These are phyloP conservation scores for Mycena albidolilacea DNA, from an alignment of 768 basidiomycete species.

Conservation along the genomic window DNA sequence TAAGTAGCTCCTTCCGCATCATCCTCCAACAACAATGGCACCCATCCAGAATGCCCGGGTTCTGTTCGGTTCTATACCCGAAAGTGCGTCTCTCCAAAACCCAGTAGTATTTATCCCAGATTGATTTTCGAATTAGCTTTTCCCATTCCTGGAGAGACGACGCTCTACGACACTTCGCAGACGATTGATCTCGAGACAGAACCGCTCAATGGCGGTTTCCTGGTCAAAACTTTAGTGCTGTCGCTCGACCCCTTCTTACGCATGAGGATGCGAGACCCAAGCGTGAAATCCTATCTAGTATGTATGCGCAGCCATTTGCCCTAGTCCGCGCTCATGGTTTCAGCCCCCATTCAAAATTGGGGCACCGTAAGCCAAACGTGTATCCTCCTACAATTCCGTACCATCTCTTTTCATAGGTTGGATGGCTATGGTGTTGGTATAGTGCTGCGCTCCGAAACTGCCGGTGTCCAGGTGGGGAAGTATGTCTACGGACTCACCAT, in stretches of 20 bases:
- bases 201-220: conserved; percentile 53
- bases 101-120: too few species aligned
- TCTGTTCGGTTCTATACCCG: too few species aligned
- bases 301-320: background rate
- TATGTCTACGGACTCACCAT: conserved; percentile 46
- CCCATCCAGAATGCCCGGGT: too few species aligned
- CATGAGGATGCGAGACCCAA: background rate
- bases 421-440: conserved; percentile 41
- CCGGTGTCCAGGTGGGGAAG: conserved; percentile 44
- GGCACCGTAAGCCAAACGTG: background rate
- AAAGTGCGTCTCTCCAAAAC: too few species aligned
- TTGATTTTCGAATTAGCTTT: too few species aligned
- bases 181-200: conserved; percentile 61
- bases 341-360: background rate
- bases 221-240: conserved; percentile 62
- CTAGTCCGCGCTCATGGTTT: background rate
- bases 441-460: conserved; percentile 25
- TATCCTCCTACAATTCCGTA: conserved; percentile 38
- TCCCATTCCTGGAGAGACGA: conserved; percentile 56
- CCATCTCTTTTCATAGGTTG: conserved; percentile 32
- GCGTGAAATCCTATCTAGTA: too few species aligned
- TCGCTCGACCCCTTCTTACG: conserved; percentile 58
- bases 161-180: conserved; percentile 53
- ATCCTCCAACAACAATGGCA: too few species aligned
- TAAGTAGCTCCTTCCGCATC: too few species aligned